Evolutionary conservation across 805 yeast species (phyloP).

Genomic region (Metschnikowia orientalis): DNA sequence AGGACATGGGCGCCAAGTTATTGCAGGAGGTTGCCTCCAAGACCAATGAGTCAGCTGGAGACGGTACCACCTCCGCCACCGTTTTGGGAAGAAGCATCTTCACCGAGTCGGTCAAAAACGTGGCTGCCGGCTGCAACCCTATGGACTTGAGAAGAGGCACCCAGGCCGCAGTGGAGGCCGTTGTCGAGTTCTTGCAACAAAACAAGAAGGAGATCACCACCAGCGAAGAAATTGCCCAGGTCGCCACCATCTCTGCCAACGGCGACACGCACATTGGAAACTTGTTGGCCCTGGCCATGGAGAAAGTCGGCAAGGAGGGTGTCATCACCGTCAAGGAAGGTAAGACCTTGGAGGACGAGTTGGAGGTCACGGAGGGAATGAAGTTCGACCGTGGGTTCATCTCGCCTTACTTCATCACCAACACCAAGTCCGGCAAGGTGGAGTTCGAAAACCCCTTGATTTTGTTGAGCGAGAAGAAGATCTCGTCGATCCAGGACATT

Average conservation of each 20-base stretch:
- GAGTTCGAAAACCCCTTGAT: constrained; percentile 92
- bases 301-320: constrained; percentile 98
- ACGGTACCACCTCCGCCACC: constrained; percentile 97
- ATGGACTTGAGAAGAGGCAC: constrained; percentile 97
- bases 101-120: constrained; percentile 92
- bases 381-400: constrained; percentile 96
- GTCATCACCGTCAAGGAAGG: constrained; percentile 97
- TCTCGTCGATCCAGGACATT: constrained; percentile 84
- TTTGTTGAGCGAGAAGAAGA: constrained; percentile 86
- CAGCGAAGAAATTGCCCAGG: constrained; percentile 93
- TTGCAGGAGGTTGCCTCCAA: constrained; percentile 95
- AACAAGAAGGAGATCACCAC: constrained; percentile 93
- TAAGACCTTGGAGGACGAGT: constrained; percentile 91
- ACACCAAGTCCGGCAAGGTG: constrained; percentile 86
- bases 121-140: constrained; percentile 98
- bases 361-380: constrained; percentile 97
- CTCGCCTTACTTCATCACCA: constrained; percentile 94
- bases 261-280: constrained; percentile 92
- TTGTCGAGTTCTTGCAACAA: constrained; percentile 73
- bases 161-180: constrained; percentile 94
- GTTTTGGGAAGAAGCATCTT: constrained; percentile 93
- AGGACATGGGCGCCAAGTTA: constrained; percentile 93
- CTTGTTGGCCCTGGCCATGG: constrained; percentile 92
- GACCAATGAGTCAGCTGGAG: constrained; percentile 97
- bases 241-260: constrained; percentile 95